These are phyloP conservation scores for Cryptosporidium baileyi DNA, from an alignment of 169 alveolate species.

Conservation along the genomic window DNA sequence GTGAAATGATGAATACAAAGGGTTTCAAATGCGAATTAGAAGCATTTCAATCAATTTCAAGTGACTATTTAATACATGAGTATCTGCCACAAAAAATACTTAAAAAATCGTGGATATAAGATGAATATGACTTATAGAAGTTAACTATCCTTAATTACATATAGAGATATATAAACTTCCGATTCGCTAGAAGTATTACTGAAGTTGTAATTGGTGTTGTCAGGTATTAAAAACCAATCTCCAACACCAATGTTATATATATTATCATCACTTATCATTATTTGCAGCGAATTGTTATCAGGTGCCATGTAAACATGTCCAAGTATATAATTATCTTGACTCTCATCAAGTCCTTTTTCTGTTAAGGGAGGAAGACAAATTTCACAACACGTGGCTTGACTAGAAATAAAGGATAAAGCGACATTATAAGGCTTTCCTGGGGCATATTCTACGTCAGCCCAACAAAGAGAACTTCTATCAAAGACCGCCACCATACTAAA, in stretches of 20 bases:
- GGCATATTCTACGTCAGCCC: constrained; percentile 70
- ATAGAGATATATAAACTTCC: constrained; percentile 42
- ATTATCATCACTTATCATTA: constrained; percentile 62
- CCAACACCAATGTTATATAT: constrained; percentile 49
- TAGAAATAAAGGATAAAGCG: constrained; percentile 62
- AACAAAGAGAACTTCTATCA: constrained; percentile 28
- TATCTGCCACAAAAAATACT: constrained; percentile 52
- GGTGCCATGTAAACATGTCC: constrained; percentile 69
- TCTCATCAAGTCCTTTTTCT: constrained; percentile 64
- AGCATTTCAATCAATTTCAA: constrained; percentile 64
- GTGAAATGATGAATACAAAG: background rate
- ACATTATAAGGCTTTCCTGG: constrained; percentile 60
- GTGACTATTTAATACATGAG: constrained; percentile 39
- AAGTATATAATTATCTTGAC: constrained; percentile 63
- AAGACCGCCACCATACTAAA: constrained; percentile 52
- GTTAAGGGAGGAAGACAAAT: constrained; percentile 62
- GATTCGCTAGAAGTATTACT: constrained; percentile 44
- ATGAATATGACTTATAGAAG: background rate
- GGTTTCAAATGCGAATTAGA: constrained; percentile 58
- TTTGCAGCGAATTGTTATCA: constrained; percentile 36
- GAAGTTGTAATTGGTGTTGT: constrained; percentile 53
- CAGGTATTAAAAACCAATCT: constrained; percentile 68
- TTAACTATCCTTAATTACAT: constrained; percentile 60
- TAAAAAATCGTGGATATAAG: constrained; percentile 47
- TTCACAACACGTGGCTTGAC: constrained; percentile 70